Percentiles rank a stretch among this genome's conserved stretches.
These are phyloP conservation scores for Dichotomocladium elegans DNA, from an alignment of 371 early-diverging fungal genomes.

Conservation along the genomic window DNA sequence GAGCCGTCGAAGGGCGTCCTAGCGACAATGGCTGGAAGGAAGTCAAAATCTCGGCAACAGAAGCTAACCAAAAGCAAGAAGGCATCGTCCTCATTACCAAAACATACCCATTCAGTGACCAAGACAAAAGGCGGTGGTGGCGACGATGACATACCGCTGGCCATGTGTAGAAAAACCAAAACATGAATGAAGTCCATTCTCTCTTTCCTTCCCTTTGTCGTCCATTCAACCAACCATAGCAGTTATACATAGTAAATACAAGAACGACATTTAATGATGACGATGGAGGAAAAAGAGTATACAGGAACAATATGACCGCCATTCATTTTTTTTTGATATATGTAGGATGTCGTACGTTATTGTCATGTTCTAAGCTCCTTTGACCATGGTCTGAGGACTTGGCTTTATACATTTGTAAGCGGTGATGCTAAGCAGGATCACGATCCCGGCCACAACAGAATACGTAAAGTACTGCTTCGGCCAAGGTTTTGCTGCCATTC, in stretches of 20 bases:
- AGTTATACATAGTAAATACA: too few relatives aligned
- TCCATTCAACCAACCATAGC: too few relatives aligned
- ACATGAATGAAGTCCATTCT: too few relatives aligned
- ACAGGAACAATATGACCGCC: too few relatives aligned
- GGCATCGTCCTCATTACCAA: background rate
- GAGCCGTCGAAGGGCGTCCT: background rate
- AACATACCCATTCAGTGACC: slow-evolving; percentile 3
- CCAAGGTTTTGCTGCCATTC: slow-evolving; percentile 31
- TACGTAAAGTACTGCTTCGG: slow-evolving; percentile 32
- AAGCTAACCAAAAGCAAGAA: slow-evolving; percentile 1
- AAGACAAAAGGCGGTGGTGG: background rate
- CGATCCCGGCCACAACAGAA: slow-evolving; percentile 39
- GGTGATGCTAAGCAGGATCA: slow-evolving; percentile 33
- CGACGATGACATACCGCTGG: slow-evolving; percentile 15
- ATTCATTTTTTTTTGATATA: too few relatives aligned
- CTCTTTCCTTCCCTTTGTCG: too few relatives aligned
- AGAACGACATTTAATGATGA: too few relatives aligned
- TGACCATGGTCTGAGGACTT: slow-evolving; percentile 16
- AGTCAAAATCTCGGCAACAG: slow-evolving; percentile 1
- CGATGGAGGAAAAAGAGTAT: too few relatives aligned
- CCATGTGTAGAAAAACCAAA: slow-evolving; percentile 25
- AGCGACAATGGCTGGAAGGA: slow-evolving; percentile 7
- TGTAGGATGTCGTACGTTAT: slow-evolving; percentile 12
- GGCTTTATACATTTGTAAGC: slow-evolving; percentile 40
- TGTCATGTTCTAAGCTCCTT: slow-evolving; percentile 15